Base-by-base conservation (phyloP, 1,284 basidiomycete genomes). In the Gymnopus androsaceus region DNA sequence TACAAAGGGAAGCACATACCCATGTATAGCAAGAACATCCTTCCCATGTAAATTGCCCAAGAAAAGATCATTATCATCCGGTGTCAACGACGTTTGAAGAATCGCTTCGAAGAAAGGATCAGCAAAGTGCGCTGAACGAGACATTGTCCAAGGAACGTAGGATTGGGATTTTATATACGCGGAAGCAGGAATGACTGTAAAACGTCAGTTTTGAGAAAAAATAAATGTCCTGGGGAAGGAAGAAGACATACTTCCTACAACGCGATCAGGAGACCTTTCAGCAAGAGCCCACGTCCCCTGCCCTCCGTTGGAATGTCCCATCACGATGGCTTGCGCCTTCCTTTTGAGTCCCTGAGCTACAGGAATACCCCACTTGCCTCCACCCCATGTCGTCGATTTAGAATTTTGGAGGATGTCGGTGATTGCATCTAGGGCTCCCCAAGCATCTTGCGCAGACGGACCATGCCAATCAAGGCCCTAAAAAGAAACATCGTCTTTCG, bases 261-360 rank as follows among this genome's bases (percentile, higher is more conserved):
- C 80, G 36, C 81, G 77, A 67, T 95, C 93, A 0, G 94, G 92
- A 66, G 82, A 90, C 55, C 88, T 78, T 23, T 84, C 80, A 1
- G 89, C 83, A 4, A 88, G 66, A 67, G 93, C 87, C 90, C 92
- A 94, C 2, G 88, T 78, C 0, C 94, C 94, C 70, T 96, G 94
- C 3, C 94, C 94, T 8, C 94, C 94, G 67, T 97, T 97, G 2
- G 93, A 95, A 67, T 97, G 94, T 0, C 94, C 94, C 44, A 95
- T 74, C 6, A 95, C 66, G 9, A 91, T 68, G 0, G 85, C 80
- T 28, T 74, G 75, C 1, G 75, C 72, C 6, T 78, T 65, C 1
- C 66, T 81, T 69, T 15, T 19, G 31, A 37, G 9, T 34, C 8
- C 19, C 6, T 40, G 38, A 40, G n/a, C n/a, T n/a, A n/a, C n/a